phyloP scores from a whole-genome alignment of 768 basidiomycete genomes.

The Amanita rubescens region DNA sequence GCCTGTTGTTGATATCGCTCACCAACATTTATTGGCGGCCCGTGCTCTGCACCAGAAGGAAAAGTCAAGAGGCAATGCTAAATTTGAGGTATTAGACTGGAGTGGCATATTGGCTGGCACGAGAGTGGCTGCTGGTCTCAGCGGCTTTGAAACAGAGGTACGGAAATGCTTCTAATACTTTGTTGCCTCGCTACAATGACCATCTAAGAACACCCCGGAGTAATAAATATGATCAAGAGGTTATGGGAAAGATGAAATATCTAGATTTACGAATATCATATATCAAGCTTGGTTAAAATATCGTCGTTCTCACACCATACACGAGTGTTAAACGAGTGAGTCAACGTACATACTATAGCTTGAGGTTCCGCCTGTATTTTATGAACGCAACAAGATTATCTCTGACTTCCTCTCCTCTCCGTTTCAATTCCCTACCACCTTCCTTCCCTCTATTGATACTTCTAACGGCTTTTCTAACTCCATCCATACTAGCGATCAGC shows the following conservation, averaged over 20 bases:
- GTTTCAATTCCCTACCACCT: conserved; percentile 54
- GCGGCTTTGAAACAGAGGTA: conserved; percentile 33
- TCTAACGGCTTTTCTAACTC: conserved; percentile 53
- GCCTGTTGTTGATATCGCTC: conserved; percentile 65
- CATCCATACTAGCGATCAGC: conserved; percentile 53
- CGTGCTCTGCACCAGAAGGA: conserved; percentile 57
- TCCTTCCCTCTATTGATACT: conserved; percentile 62
- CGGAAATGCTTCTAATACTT: conserved; percentile 2
- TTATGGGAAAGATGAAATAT: no score
- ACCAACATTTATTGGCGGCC: conserved; percentile 74
- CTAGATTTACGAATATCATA: no score
- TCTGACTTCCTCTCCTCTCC: conserved; percentile 68
- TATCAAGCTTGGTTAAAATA: no score
- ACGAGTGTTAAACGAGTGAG: no score
- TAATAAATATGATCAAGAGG: conserved; percentile 40
- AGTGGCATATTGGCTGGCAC: conserved; percentile 72
- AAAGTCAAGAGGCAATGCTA: conserved; percentile 35
- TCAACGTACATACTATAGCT: conserved; percentile 23
- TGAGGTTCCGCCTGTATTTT: conserved; percentile 56
- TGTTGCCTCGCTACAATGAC: not conserved
- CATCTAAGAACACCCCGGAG: not conserved
- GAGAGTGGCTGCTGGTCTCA: conserved; percentile 66
- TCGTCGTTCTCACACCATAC: conserved; percentile 43
- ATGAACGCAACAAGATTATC: conserved; percentile 75
- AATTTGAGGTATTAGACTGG: conserved; percentile 70